phyloP scores from a whole-genome alignment of 352 stramenopile genomes.

The Phytophthora nicotianae region DNA sequence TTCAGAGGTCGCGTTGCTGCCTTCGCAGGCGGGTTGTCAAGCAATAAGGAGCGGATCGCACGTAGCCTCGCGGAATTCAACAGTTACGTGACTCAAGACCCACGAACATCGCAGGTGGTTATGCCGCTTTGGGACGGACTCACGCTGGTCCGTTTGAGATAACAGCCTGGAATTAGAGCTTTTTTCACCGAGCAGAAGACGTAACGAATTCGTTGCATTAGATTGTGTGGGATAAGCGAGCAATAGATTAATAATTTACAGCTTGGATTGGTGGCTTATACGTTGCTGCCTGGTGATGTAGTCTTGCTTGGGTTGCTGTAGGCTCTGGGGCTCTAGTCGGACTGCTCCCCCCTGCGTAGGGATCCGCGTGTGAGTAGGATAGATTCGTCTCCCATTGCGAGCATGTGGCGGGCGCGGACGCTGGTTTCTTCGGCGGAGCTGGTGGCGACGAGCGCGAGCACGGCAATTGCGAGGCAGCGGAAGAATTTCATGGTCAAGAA shows the following conservation, averaged over 20 bases:
- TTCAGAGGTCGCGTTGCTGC: constrained; percentile 92
- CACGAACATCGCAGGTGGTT: constrained; percentile 82
- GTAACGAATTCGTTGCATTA: neutral
- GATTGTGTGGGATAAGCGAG: constrained; percentile 4
- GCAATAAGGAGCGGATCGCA: constrained; percentile 62
- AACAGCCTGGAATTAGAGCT: neutral
- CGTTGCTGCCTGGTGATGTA: neutral
- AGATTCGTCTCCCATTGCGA: constrained; percentile 35
- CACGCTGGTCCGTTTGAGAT: constrained; percentile 53
- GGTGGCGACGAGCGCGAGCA: constrained; percentile 1
- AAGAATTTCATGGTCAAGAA: constrained; percentile 22
- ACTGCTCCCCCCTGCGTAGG: constrained; percentile 9
- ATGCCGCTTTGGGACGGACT: constrained; percentile 92
- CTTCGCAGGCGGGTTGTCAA: constrained; percentile 40
- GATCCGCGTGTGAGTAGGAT: constrained; percentile 25
- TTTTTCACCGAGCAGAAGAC: neutral
- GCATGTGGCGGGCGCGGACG: constrained; percentile 25
- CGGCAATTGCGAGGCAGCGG: constrained; percentile 2
- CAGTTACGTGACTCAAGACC: constrained; percentile 72
- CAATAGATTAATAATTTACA: constrained; percentile 28
- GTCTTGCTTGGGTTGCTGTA: neutral
- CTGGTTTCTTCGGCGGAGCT: constrained; percentile 19
- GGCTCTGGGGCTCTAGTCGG: constrained; percentile 1
- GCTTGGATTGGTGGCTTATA: constrained; percentile 8
- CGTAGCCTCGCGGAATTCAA: constrained; percentile 91